These are phyloP conservation scores for Blastobotrys buckinghamii DNA, from an alignment of 1,139 yeast genomes.

Conservation along the genomic window DNA sequence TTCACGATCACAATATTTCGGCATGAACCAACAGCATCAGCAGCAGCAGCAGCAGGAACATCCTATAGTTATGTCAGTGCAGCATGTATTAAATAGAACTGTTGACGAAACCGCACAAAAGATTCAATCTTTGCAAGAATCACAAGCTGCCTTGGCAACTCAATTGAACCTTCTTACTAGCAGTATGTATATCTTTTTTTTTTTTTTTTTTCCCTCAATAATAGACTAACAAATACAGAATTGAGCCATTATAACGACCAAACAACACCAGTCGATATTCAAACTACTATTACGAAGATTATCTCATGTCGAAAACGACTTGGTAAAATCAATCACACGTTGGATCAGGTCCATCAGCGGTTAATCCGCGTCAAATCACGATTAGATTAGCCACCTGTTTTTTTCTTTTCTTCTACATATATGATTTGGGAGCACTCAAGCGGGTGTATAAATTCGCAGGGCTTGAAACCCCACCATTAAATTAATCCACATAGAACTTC, in stretches of 20 bases:
- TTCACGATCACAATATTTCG: too few relatives aligned
- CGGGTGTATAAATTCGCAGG: too few relatives aligned
- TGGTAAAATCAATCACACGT: constrained; percentile 16
- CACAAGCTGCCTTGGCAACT: constrained; percentile 24
- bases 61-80: constrained; percentile 5
- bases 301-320: constrained; percentile 21
- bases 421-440: not conserved
- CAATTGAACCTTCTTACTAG: constrained; percentile 22
- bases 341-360: constrained; percentile 20
- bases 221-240: constrained; percentile 12
- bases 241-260: constrained; percentile 18
- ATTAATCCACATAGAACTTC: too few relatives aligned
- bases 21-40: too few relatives aligned
- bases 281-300: constrained; percentile 19
- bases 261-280: constrained; percentile 21
- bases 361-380: constrained; percentile 16
- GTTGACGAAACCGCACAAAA: constrained; percentile 26
- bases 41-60: not conserved
- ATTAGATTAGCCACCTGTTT: constrained; percentile 6
- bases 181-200: constrained; percentile 20
- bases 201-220: not conserved
- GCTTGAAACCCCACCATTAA: not conserved
- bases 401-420: too few relatives aligned
- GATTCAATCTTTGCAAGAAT: constrained; percentile 26
- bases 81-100: constrained; percentile 23